Conservation (phyloP, 768 basidiomycete genomes). For the Boletales sp. region DNA sequence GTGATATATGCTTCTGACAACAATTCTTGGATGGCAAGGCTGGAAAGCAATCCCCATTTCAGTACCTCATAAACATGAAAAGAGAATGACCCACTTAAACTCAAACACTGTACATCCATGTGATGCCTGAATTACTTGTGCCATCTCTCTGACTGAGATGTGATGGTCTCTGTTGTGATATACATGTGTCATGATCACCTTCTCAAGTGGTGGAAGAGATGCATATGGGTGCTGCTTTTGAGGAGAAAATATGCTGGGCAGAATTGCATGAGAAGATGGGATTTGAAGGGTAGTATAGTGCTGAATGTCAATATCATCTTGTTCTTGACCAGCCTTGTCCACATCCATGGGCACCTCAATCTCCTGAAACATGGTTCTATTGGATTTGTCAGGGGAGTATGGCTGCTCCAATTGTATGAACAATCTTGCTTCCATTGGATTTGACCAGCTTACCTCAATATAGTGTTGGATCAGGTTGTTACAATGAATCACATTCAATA, state of each 20-base stretch:
- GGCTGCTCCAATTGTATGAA: slow-evolving; percentile 5
- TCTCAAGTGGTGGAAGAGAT: slow-evolving; percentile 15
- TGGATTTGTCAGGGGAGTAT: not conserved
- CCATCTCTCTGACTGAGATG: slow-evolving; percentile 14
- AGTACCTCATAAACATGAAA: not conserved
- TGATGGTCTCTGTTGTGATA: not conserved
- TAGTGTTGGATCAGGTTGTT: slow-evolving; percentile 7
- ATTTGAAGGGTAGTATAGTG: not conserved
- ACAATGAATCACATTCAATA: slow-evolving; percentile 19
- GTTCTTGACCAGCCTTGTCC: not conserved
- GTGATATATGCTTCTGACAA: slow-evolving; percentile 29
- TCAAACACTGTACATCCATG: slow-evolving; percentile 16
- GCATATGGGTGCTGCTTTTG: slow-evolving; percentile 17
- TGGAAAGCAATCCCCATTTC: slow-evolving; percentile 1
- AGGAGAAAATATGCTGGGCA: slow-evolving; percentile 20
- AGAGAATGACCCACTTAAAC: slow-evolving; percentile 17
- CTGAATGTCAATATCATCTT: not conserved
- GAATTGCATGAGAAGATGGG: not conserved
- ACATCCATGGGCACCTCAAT: not conserved
- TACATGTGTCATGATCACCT: slow-evolving; percentile 18
- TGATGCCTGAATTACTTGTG: slow-evolving; percentile 7
- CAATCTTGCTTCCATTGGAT: not conserved
- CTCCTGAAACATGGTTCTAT: not conserved
- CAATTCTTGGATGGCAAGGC: slow-evolving; percentile 18
- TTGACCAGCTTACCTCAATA: slow-evolving; percentile 6